Evolutionary conservation across 257 asterid genomes (phyloP), one percentile per base, ranked within the genome.

Genomic region (Solanum corneliomulleri): DNA sequence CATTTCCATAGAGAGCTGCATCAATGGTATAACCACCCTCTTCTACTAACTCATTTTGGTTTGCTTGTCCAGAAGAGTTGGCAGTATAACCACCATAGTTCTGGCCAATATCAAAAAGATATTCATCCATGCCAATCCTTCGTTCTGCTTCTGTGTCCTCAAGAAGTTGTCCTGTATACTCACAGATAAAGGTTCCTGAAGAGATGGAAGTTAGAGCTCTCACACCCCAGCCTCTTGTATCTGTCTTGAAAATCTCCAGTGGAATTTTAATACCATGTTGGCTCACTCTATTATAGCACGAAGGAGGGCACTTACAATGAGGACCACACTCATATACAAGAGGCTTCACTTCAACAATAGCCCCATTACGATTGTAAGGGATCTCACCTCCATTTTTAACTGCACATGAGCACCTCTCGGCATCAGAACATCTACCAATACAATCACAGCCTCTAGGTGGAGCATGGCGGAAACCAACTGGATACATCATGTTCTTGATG

Each of bases 291-390:
- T 96, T 97, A 64, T 95, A 92, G 94, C 99, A 97, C n/a, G 98
- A 87, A 69, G 98, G 93, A 37, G 98, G 96, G 89, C 99, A 97
- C 60, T 87, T 93, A 85, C 99, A 95, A 35, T 86, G 89, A 27
- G 99, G 99, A 16, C 99, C 99, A 81, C 99, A 97, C 86, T 97
- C 99, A 14, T 92, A 95, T 1, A 96, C 97, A 3, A 94, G 88
- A 21, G 91, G 87, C 71, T 93, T 97, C 3, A 91, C 91, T 92
- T 94, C 97, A 21, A 95, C 97, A 44, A 97, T 88, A 58, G 98
- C 95, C 12, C 98, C 99, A 15, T 91, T 94, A 10, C 76, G 90
- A 80, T 96, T 97, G 90, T 91, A 97, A 5, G 99, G 99, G 52
- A 95, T 91, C 88, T 90, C 95, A 11, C 98, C 98, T 49, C 94